Base-by-base conservation (phyloP, 306 rosid genomes). In the Vigna reflexopilosa region DNA sequence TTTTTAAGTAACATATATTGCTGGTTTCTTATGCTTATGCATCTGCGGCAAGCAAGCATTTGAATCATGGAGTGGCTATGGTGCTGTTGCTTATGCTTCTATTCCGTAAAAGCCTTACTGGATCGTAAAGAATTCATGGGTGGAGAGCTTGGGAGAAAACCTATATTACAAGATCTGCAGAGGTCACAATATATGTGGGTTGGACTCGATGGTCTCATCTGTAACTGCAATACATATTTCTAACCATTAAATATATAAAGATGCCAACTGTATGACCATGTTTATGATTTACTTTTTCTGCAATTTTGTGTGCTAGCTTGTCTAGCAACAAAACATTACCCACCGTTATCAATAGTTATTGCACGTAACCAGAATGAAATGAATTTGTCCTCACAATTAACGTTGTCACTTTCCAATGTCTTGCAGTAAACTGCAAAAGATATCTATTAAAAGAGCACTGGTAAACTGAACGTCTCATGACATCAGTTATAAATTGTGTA, bases 101-200 rank as follows among this genome's bases (percentile, higher is more conserved):
- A 91, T 93, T 72, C 93, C 88, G 91, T 84, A 93, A 26, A 93
- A 93, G 77, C 89, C 97, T 8, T 93, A 77, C 80, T 93, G 95
- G 97, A 84, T 91, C 83, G 52, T 91, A 32, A 91, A 93, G 88
- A 93, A 93, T 55, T 93, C 97, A 0, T 93, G 97, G 98, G 97
- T 95, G 6, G 83, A 84, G 85, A 82, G 38, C 20, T 91, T 97
- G 97, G 98, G 95, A 83, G 92, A 93, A 58, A 54, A 87, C 0
- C 92, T 97, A 17, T 93, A 88, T 56, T 93, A 93, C 90, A 85
- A 83, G 66, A 87, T 93, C 81, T 93, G 95, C 83, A 88, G 90
- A 73, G 98, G 98, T 17, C 90, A 49, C 51, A 91, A 89, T 72
- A 32, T 81, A 17, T 91, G 98, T 65, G 98, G 98, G 42, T 90